Base-by-base conservation (phyloP, 2,329 filamentous ascomycete genomes). In the Fusarium tuaranense region DNA sequence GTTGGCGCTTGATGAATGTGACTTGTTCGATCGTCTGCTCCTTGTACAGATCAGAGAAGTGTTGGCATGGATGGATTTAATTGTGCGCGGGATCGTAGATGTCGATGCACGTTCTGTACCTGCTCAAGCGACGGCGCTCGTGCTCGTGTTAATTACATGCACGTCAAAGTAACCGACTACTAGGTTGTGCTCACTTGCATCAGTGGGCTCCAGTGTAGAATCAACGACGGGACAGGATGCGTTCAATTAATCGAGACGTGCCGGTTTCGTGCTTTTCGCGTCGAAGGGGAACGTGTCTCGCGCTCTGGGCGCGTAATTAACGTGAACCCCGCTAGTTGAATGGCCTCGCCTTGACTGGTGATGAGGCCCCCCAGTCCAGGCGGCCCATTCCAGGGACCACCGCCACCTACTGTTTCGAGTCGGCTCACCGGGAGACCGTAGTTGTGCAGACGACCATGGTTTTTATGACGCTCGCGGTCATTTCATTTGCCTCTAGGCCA, bases 201-300 rank as follows among this genome's bases (percentile, higher is more conserved):
- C 44, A 71, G 63, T 38, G 44, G 41, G 59, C 30, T 70, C 30
- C 66, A 60, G 44, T 22, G 66, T 68, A 48, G 18, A 61, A 30
- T 34, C 58, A 38, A 62, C 64, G 69, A 48, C 44, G 25, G 41
- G 41, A 46, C 44, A 22, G 44, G 44, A 77, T 79, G 77, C 74
- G 76, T 68, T 81, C 77, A 80, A 82, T 83, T 81, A 82, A 82
- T 67, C 65, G 25, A 70, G 83, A 82, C 84, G 84, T 86, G 84
- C 86, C 83, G 63, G 79, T 85, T 86, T 86, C 84, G 84, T 83
- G 84, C 79, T 78, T 78, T 77, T 81, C 84, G 83, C 82, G 83
- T 80, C 69, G 61, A 7, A 30, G 13, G 38, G 41, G 34, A 66
- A 73, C 81, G 81, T 81, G 81, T 80, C 73, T 71, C 73, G 74